phyloP scores from a whole-genome alignment of 495 filamentous ascomycete genomes.

The Lophiotrema nucula region DNA sequence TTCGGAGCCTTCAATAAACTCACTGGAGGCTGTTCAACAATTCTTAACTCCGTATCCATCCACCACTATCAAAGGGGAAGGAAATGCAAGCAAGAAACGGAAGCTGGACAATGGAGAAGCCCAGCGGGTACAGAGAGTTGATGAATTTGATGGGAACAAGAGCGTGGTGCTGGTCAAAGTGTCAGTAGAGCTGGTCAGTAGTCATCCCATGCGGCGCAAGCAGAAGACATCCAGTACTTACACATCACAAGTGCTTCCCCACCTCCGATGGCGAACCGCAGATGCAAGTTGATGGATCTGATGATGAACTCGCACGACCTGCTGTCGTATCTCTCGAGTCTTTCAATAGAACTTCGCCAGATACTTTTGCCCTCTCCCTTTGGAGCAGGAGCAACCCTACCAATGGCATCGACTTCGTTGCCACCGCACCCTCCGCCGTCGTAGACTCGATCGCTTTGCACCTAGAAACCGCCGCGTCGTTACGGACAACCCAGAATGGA shows the following conservation, averaged over 20 bases:
- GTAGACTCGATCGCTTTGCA: slow-evolving; percentile 13
- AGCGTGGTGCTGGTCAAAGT: slow-evolving; percentile 11
- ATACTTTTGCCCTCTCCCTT: slow-evolving; percentile 16
- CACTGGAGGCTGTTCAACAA: not conserved
- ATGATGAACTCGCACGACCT: not conserved
- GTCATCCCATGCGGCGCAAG: not conserved
- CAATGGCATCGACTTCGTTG: not conserved
- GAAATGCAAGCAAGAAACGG: slow-evolving; percentile 6
- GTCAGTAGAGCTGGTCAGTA: slow-evolving; percentile 4
- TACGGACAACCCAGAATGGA: slow-evolving; percentile 5
- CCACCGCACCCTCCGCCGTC: slow-evolving; percentile 1
- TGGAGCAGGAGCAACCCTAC: not conserved
- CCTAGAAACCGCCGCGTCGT: slow-evolving; percentile 5
- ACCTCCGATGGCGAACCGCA: not conserved
- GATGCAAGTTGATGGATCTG: not conserved
- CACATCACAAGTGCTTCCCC: too few relatives aligned
- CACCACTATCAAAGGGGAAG: not conserved
- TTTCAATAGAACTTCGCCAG: not conserved
- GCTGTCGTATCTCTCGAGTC: slow-evolving; percentile 17
- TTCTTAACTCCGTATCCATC: not conserved
- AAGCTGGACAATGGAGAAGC: slow-evolving; percentile 2
- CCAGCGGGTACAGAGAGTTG: not conserved
- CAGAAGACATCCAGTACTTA: too few relatives aligned
- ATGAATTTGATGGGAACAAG: slow-evolving; percentile 1
- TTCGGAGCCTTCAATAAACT: not conserved